A percentile compares a stretch with the other conserved stretches of the same genome.
phyloP scores from a whole-genome alignment of 1,284 basidiomycete genomes.

The Cutaneotrichosporon sp. region DNA sequence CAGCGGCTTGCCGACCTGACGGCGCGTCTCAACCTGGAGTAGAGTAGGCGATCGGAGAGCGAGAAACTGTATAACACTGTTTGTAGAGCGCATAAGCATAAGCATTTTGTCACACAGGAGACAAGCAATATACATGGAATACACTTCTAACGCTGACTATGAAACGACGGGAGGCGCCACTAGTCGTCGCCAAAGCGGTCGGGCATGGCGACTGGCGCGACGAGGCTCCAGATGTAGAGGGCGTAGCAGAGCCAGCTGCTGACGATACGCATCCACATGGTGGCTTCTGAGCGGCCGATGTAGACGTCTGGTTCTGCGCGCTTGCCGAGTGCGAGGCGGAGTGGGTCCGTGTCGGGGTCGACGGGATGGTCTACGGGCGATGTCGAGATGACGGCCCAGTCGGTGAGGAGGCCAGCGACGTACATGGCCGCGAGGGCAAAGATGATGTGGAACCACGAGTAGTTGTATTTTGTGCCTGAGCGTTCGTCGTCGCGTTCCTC shows the following conservation, averaged over 20 bases:
- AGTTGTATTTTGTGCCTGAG: conserved; percentile 95
- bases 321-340: not conserved
- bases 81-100: no score
- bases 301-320: conserved; percentile 62
- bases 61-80: not conserved
- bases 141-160: conserved; percentile 2
- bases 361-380: conserved; percentile 34
- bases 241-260: conserved; percentile 90
- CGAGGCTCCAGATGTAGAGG: conserved; percentile 81
- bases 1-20: conserved; percentile 7
- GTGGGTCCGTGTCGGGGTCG: conserved; percentile 15
- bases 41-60: not conserved
- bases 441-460: conserved; percentile 97
- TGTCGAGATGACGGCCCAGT: conserved; percentile 64
- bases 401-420: conserved; percentile 95
- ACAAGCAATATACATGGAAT: conserved; percentile 10
- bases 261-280: conserved; percentile 99
- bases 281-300: conserved; percentile 89
- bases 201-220: conserved; percentile 84
- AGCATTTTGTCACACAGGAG: not conserved
- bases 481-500: conserved; percentile 88
- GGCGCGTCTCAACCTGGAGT: not conserved
- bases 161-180: no score
- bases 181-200: conserved; percentile 51
- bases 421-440: conserved; percentile 97